Base-by-base conservation (phyloP, 106 monocot species). In the Hemerocallis citrina region DNA sequence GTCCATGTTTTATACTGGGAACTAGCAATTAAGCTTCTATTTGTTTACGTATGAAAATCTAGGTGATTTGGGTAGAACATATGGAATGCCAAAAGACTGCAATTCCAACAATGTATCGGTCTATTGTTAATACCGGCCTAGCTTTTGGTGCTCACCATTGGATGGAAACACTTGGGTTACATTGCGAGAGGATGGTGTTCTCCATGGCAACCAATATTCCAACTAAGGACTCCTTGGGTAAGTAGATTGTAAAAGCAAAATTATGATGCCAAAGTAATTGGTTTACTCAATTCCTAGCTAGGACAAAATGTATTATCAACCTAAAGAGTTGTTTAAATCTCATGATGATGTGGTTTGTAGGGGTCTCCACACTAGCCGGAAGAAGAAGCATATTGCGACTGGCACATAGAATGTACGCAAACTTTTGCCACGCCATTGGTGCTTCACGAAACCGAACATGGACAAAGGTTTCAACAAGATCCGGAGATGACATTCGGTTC, bases 11-110 rank as follows among this genome's bases (percentile, higher is more conserved):
- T 5, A 50, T 54, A 32, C 27, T 10, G 7, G 47, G n/a, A n/a
- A n/a, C n/a, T n/a, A n/a, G n/a, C n/a, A 19, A 21, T 11, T 47
- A 47, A 47, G 43, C 23, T 2, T 7, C 7, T 21, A 47, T 47
- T 22, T 21, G 19, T 21, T 25, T 50, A 25, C 25, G 5, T 4
- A 50, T 50, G n/a, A n/a, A n/a, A n/a, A n/a, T n/a, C 41, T 40
- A 85, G 80, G 77, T 85, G 27, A 74, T 62, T 24, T 85, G 85
- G 85, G 74, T 85, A 33, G 85, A 85, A 67, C 85, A 85, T 47
- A 49, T 72, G 20, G 71, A 76, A 65, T 81, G 74, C 64, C 72
- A 73, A 41, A 77, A 64, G 52, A 33, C 34, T 43, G 16, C 64
- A 24, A 44, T 74, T 41, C 62, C 74, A 23, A 41, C 64, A 15